Conservation (phyloP, 768 basidiomycete species). For the Tulasnella sp. region DNA sequence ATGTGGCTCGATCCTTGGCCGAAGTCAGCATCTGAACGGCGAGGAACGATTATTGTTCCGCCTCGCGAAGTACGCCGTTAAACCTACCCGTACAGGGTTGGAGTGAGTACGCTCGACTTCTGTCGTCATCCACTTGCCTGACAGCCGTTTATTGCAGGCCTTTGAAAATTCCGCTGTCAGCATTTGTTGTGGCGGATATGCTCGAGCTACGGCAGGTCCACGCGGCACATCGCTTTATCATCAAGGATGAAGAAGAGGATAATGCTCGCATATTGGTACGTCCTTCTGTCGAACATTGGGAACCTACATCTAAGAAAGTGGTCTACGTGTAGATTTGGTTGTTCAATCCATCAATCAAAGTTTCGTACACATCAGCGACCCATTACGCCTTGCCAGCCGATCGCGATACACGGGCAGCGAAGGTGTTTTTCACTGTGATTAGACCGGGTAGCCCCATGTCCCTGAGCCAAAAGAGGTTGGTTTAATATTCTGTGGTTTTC, state of each 20-base stretch:
- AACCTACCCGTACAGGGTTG: slow-evolving; percentile 51
- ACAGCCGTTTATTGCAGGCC: slow-evolving; percentile 25
- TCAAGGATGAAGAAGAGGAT: slow-evolving; percentile 82
- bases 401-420: slow-evolving; percentile 60
- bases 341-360: slow-evolving; percentile 80
- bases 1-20: slow-evolving; percentile 77
- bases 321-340: slow-evolving; percentile 65
- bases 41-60: slow-evolving; percentile 46
- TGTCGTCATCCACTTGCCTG: neutral
- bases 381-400: slow-evolving; percentile 53
- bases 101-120: slow-evolving; percentile 44
- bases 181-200: slow-evolving; percentile 90
- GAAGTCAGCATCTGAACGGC: slow-evolving; percentile 45
- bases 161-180: slow-evolving; percentile 55
- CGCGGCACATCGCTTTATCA: slow-evolving; percentile 84
- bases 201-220: slow-evolving; percentile 85
- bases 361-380: slow-evolving; percentile 59
- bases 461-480: slow-evolving; percentile 49
- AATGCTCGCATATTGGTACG: slow-evolving; percentile 69
- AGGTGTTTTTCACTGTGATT: slow-evolving; percentile 77
- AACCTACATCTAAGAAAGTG: neutral
- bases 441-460: slow-evolving; percentile 49
- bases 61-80: slow-evolving; percentile 76
- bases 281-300: slow-evolving; percentile 11
- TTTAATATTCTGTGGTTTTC: slow-evolving; percentile 16